A percentile compares a stretch with the other conserved stretches of the same genome.
Evolutionary conservation across 306 rosid genomes (phyloP).

Genomic region (Rosa multiflora): DNA sequence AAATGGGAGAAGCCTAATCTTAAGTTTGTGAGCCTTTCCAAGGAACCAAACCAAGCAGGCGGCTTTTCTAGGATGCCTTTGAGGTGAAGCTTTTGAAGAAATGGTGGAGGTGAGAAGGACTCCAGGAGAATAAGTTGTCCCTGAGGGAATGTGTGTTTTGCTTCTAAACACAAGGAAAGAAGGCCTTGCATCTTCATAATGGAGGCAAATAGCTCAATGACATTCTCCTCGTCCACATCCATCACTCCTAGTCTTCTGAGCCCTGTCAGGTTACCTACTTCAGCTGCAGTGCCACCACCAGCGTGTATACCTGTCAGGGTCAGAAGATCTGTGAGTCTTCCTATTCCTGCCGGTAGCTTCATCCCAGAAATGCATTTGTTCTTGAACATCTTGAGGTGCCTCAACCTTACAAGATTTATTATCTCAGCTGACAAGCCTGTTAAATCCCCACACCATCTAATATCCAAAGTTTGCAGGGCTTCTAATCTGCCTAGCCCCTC

Average conservation of each 20-base stretch:
- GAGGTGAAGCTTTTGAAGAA: constrained; percentile 24
- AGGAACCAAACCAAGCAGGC: constrained; percentile 25
- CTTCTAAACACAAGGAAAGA: constrained; percentile 23
- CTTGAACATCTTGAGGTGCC: constrained; percentile 31
- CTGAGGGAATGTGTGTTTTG: not conserved
- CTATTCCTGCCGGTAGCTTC: constrained; percentile 28
- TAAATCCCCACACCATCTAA: constrained; percentile 25
- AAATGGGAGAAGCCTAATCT: constrained; percentile 21
- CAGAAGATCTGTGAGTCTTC: constrained; percentile 20
- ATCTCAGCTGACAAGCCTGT: constrained; percentile 7
- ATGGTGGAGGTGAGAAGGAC: constrained; percentile 27
- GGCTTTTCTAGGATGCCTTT: constrained; percentile 13
- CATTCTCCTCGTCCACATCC: constrained; percentile 23
- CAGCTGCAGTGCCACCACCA: constrained; percentile 26
- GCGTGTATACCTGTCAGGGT: constrained; percentile 23
- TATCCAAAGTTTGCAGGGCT: constrained; percentile 29
- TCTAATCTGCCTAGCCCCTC: constrained; percentile 3
- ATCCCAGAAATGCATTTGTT: constrained; percentile 12
- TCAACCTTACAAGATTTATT: constrained; percentile 21
- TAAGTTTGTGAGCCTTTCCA: constrained; percentile 23
- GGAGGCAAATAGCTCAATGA: constrained; percentile 22
- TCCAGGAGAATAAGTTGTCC: constrained; percentile 22
- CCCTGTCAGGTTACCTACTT: constrained; percentile 20
- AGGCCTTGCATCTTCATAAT: constrained; percentile 21
- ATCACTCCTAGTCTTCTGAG: constrained; percentile 29